A percentile compares a stretch with the other conserved stretches of the same genome.
Evolutionary conservation across 192 early-diverging fungal species (phyloP).

Genomic region (Rhizophagus prolifer): DNA sequence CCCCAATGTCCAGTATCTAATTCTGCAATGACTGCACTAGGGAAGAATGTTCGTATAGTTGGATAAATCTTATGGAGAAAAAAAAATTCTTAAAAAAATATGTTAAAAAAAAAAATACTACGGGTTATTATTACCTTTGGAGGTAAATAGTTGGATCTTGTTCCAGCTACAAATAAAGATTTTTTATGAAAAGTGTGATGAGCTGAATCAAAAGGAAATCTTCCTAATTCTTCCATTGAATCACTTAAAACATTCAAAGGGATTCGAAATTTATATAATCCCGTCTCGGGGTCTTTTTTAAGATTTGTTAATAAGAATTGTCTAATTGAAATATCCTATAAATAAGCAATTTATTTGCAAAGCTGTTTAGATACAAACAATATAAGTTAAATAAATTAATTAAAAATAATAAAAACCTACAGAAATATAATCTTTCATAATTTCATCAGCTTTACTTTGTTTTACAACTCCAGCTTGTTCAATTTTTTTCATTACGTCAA

Average conservation of each 20-base stretch:
- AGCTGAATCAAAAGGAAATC: slow-evolving; percentile 45
- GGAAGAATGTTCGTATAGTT: slow-evolving; percentile 70
- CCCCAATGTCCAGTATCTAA: slow-evolving; percentile 93
- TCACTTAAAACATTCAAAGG: slow-evolving; percentile 69
- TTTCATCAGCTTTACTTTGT: slow-evolving; percentile 60
- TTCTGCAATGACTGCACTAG: slow-evolving; percentile 58
- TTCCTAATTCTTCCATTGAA: slow-evolving; percentile 52
- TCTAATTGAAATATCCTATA: slow-evolving; percentile 55
- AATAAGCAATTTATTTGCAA: neutral
- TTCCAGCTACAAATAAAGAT: slow-evolving; percentile 83
- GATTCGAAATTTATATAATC: slow-evolving; percentile 64
- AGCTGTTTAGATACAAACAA: neutral
- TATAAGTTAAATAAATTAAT: neutral
- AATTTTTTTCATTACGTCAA: slow-evolving; percentile 57
- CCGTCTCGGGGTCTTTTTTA: slow-evolving; percentile 49
- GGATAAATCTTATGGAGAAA: slow-evolving; percentile 37
- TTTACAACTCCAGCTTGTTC: slow-evolving; percentile 47
- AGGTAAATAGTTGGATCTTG: slow-evolving; percentile 63
- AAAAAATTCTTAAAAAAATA: slow-evolving; percentile 4
- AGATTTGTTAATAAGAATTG: slow-evolving; percentile 94
- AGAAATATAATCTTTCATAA: slow-evolving; percentile 47
- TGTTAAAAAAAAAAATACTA: neutral
- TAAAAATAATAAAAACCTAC: slow-evolving; percentile 25
- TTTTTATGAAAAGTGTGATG: slow-evolving; percentile 54
- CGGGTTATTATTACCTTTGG: slow-evolving; percentile 35